phyloP scores from a whole-genome alignment of 352 stramenopile species.

The Phytophthora tubulina region DNA sequence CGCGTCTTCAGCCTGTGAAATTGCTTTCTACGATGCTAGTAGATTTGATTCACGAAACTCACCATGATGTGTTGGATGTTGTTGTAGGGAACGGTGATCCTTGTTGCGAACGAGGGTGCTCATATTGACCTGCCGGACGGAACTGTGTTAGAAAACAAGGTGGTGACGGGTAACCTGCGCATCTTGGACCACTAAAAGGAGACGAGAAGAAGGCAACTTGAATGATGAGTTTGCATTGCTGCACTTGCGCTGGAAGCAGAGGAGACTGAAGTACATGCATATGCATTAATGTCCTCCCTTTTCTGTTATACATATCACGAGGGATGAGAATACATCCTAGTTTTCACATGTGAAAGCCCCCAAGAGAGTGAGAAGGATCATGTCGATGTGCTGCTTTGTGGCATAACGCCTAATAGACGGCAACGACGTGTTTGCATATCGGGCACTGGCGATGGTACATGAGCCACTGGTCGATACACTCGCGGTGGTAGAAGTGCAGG shows the following conservation, averaged over 20 bases:
- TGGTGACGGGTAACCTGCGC: slow-evolving; percentile 94
- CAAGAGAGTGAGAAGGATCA: slow-evolving; percentile 27
- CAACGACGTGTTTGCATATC: slow-evolving; percentile 89
- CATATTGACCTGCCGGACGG: slow-evolving; percentile 95
- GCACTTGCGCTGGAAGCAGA: slow-evolving; percentile 25
- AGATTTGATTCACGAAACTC: background rate
- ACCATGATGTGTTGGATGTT: slow-evolving; percentile 11
- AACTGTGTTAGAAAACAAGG: slow-evolving; percentile 94
- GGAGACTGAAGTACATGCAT: slow-evolving; percentile 39
- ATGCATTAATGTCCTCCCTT: slow-evolving; percentile 27
- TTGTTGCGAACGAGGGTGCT: slow-evolving; percentile 94
- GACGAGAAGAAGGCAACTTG: background rate
- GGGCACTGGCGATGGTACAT: slow-evolving; percentile 86
- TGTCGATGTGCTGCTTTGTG: slow-evolving; percentile 4
- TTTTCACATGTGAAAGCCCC: slow-evolving; percentile 6
- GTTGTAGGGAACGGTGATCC: slow-evolving; percentile 93
- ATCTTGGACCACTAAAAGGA: slow-evolving; percentile 92
- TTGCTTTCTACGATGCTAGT: background rate
- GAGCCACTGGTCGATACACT: slow-evolving; percentile 93
- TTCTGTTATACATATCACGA: slow-evolving; percentile 42
- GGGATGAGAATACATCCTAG: slow-evolving; percentile 7
- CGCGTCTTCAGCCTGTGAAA: background rate
- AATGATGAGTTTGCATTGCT: slow-evolving; percentile 13
- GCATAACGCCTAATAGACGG: slow-evolving; percentile 59
- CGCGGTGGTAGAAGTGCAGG: slow-evolving; percentile 90